Evolutionary conservation across 306 rosid species (phyloP).

Genomic region (Vicia faba): DNA sequence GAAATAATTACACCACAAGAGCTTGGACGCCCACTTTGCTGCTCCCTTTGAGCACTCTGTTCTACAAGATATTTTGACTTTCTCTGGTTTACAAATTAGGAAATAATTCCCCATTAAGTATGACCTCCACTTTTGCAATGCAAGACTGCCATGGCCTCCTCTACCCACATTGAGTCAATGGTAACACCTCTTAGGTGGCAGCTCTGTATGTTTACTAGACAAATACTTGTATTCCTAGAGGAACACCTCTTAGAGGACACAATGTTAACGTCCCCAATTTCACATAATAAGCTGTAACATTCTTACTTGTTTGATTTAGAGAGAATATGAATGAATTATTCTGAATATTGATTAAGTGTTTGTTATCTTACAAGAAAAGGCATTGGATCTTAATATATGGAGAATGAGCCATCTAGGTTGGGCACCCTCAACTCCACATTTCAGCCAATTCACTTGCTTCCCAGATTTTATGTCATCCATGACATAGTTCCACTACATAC

Average conservation of each 20-base stretch:
- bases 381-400: not conserved
- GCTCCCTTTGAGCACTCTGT: not conserved
- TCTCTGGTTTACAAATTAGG: not conserved
- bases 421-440: not conserved
- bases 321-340: not conserved
- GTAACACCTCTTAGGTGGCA: not conserved
- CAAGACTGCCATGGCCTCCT: not conserved
- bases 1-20: not conserved
- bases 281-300: not conserved
- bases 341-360: not conserved
- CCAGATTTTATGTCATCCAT: not conserved
- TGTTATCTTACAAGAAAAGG: not conserved
- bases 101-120: not conserved
- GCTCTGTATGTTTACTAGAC: not conserved
- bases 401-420: not conserved
- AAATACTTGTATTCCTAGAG: not conserved
- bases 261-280: not conserved
- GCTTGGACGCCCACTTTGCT: too few species aligned
- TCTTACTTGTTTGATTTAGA: not conserved
- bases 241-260: conserved; percentile 1
- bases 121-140: not conserved
- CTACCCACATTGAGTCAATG: not conserved
- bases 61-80: not conserved
- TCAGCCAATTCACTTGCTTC: not conserved
- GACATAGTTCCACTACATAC: not conserved